Base-by-base conservation (phyloP, 2,329 filamentous ascomycete genomes). In the Monosporascus cannonballus region DNA sequence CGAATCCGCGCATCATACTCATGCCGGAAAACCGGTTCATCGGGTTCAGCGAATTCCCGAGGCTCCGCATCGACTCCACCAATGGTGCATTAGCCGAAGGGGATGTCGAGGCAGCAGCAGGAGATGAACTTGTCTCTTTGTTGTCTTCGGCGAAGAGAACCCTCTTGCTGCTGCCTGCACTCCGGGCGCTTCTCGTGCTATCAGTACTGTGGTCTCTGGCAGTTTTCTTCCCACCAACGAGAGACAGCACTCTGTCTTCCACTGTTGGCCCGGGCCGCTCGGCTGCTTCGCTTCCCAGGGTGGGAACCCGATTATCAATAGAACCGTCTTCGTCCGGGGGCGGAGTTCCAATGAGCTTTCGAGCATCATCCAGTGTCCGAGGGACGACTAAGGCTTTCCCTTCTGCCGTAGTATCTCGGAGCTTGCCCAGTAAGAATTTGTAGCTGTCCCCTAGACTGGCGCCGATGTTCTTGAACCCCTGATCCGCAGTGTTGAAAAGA, bases 361-460 rank as follows among this genome's bases (percentile, higher is more conserved):
- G 81, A 17, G 93, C 94, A 64, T 99, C 94, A 61, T 96, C 94
- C 0, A 99, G 76, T 1, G 94, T 99, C 63, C 90, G 93, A 1
- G 94, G 94, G 0, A 96, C 78, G 6, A 83, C 71, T 2, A 84
- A 78, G 17, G 79, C 73, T 45, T 71, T 69, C 22, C 73, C 70
- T 61, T 61, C 71, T 62, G 60, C 77, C 68, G 66, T 83, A 73
- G 61, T 84, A 77, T 96, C 91, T 56, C 88, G 90, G 20, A 96
- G 77, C 60, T 91, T 89, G 17, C 93, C 93, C 51, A 99, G 84
- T 24, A 99, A 75, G 67, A 97, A 96, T 55, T 91, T 94, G 72
- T 96, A 95, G 67, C 91, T 96, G 64, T 90, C 91, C 54, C 93
- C 92, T 4, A 97, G 76, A 47, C 90, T 95, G 64, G 81, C 92